phyloP scores from a whole-genome alignment of 192 early-diverging fungal genomes.

The Fimicolochytrium jonesii region DNA sequence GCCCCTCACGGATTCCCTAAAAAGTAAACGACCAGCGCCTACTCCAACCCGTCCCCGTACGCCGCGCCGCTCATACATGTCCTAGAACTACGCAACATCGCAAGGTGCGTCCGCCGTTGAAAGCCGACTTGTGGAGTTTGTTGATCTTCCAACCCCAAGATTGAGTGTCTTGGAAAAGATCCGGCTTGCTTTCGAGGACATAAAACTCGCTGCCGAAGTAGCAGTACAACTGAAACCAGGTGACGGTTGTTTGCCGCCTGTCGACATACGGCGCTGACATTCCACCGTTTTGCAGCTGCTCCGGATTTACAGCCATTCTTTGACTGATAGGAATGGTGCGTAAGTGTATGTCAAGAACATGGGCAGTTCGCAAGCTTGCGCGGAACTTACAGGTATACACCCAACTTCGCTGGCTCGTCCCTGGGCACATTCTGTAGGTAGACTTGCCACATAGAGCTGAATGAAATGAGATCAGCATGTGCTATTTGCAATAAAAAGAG shows the following conservation, averaged over 20 bases:
- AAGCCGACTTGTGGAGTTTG: slow-evolving; percentile 36
- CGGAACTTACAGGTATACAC: slow-evolving; percentile 36
- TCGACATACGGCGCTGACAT: slow-evolving; percentile 38
- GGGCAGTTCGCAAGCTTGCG: too few species aligned
- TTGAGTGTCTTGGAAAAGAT: slow-evolving; percentile 31
- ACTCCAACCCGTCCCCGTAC: too few species aligned
- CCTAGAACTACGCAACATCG: slow-evolving; percentile 20
- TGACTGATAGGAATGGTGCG: too few species aligned
- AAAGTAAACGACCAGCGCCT: too few species aligned
- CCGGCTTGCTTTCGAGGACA: slow-evolving; percentile 42
- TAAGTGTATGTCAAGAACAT: too few species aligned
- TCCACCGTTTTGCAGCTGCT: too few species aligned
- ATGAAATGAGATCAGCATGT: neutral
- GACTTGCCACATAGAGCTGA: slow-evolving; percentile 37
- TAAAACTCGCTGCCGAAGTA: slow-evolving; percentile 25
- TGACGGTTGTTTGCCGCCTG: slow-evolving; percentile 9
- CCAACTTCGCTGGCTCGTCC: slow-evolving; percentile 20
- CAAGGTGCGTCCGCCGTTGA: slow-evolving; percentile 14
- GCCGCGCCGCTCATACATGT: slow-evolving; percentile 25
- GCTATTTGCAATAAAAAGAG: neutral
- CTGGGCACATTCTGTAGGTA: slow-evolving; percentile 30
- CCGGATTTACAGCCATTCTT: too few species aligned
- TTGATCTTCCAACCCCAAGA: slow-evolving; percentile 41
- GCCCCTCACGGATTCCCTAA: too few species aligned
- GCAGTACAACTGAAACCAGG: slow-evolving; percentile 36